Percentiles rank a stretch among this genome's conserved stretches.
Conservation (phyloP, 2,329 filamentous ascomycete species). For the Mariannaea elegans region DNA sequence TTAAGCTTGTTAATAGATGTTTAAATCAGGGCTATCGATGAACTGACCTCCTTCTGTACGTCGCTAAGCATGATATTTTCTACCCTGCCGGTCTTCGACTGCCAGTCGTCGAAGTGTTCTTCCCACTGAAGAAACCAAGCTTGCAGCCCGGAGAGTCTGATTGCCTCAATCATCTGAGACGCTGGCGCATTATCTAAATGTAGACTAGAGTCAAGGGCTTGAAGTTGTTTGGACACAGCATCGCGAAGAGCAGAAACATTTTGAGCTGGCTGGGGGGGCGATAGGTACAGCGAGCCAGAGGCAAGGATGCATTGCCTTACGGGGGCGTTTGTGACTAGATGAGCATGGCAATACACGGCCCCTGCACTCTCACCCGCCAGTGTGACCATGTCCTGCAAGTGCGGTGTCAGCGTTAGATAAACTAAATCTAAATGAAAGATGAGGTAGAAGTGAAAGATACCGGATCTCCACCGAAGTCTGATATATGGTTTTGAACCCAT, state of each 20-base stretch:
- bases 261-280: constrained; percentile 47
- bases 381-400: constrained; percentile 50
- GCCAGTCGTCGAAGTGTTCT: constrained; percentile 47
- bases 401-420: too few species aligned
- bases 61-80: constrained; percentile 53
- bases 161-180: constrained; percentile 43
- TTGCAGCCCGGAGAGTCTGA: constrained; percentile 48
- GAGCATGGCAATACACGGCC: constrained; percentile 54
- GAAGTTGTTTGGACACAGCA: neutral
- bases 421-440: too few species aligned
- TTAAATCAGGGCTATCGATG: neutral
- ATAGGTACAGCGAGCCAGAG: constrained; percentile 54
- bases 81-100: constrained; percentile 41
- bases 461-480: constrained; percentile 41
- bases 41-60: constrained; percentile 51
- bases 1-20: constrained; percentile 19
- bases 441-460: constrained; percentile 6
- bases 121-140: constrained; percentile 54
- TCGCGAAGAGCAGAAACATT: constrained; percentile 11
- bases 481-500: constrained; percentile 42
- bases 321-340: constrained; percentile 48
- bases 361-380: constrained; percentile 57
- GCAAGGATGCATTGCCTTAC: constrained; percentile 49
- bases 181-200: constrained; percentile 8
- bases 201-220: neutral